Base-by-base conservation (phyloP, 192 early-diverging fungal genomes). In the Geosiphon pyriformis region DNA sequence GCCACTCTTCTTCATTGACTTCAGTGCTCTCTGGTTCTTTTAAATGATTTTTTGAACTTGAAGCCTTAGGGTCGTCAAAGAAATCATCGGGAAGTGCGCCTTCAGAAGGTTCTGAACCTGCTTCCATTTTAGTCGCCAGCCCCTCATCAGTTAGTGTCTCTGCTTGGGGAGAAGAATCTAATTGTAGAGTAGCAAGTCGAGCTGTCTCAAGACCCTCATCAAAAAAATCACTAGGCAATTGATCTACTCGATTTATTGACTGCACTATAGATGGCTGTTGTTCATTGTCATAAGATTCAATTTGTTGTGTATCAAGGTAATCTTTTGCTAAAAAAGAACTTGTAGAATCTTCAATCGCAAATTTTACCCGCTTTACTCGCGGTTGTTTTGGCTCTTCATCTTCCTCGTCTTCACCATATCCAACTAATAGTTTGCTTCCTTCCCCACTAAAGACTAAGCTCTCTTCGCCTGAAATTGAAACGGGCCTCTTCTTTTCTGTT, bases 1-100 rank as follows among this genome's bases (percentile, higher is more conserved):
- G 17, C 65, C 54, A 67, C 32, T 67, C 65, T 56, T 42, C 23
- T 56, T 67, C 65, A 54, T 65, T 51, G 12, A 67, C 50, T 57
- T 55, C 42, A 6, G 4, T 1, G 3, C 35, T 0, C n/a, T 49
- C 3, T 1, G 22, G 17, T 27, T 32, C 54, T 34, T 64, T n/a
- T 31, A 17, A 2, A 18, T 10, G 30, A 15, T 8, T 15, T 32
- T 10, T 22, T 52, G 49, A 46, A 48, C 11, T 29, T 22, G 60
- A 62, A 26, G 50, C 17, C 27, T 55, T 55, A 22, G 53, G 27
- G 42, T 35, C 20, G 42, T 66, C 64, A 66, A 66, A 66, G n/a
- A 66, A 66, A 27, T 66, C 64, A 29, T 25, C 52, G 8, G 52
- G 64, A 26, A 66, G 23, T 55, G 23, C 27, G n/a, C n/a, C n/a